Conservation (phyloP, 2,329 filamentous ascomycete species). For the Pseudogymnoascus sp. region DNA sequence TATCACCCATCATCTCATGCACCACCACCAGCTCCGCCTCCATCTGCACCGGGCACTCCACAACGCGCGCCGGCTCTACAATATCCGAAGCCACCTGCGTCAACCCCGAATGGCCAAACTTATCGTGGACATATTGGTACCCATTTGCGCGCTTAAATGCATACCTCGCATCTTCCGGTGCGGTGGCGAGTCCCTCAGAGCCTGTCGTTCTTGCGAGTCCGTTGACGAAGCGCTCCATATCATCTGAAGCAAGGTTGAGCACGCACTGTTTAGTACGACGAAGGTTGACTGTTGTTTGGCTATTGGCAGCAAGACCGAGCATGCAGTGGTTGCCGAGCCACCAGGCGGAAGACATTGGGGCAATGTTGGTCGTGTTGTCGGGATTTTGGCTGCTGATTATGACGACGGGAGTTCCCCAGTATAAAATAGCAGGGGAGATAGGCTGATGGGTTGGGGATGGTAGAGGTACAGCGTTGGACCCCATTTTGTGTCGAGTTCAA, state of each 20-base stretch:
- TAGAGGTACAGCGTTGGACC: background rate
- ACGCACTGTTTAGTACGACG: constrained; percentile 36
- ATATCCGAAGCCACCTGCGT: constrained; percentile 30
- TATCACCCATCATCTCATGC: constrained; percentile 30
- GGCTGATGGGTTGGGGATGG: background rate
- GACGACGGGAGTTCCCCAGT: constrained; percentile 36
- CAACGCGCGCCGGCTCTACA: constrained; percentile 30
- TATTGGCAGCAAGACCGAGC: constrained; percentile 32
- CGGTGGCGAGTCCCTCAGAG: background rate
- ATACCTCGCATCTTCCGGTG: constrained; percentile 20
- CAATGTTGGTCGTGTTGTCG: constrained; percentile 36
- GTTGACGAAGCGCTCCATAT: constrained; percentile 30
- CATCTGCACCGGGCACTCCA: constrained; percentile 37
- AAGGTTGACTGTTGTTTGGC: constrained; percentile 35
- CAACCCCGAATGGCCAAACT: constrained; percentile 30
- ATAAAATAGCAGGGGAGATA: constrained; percentile 35
- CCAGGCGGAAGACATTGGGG: constrained; percentile 38
- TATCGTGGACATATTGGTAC: constrained; percentile 35
- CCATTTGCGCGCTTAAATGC: constrained; percentile 25
- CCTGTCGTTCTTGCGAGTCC: constrained; percentile 16
- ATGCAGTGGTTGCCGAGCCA: constrained; percentile 39
- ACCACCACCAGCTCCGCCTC: constrained; percentile 32
- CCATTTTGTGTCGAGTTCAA: background rate
- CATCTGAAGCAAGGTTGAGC: constrained; percentile 35
- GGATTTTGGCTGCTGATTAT: constrained; percentile 35